Percentiles rank a stretch among this genome's conserved stretches.
phyloP scores from a whole-genome alignment of 192 early-diverging fungal genomes.

The Dimargaris verticillata region DNA sequence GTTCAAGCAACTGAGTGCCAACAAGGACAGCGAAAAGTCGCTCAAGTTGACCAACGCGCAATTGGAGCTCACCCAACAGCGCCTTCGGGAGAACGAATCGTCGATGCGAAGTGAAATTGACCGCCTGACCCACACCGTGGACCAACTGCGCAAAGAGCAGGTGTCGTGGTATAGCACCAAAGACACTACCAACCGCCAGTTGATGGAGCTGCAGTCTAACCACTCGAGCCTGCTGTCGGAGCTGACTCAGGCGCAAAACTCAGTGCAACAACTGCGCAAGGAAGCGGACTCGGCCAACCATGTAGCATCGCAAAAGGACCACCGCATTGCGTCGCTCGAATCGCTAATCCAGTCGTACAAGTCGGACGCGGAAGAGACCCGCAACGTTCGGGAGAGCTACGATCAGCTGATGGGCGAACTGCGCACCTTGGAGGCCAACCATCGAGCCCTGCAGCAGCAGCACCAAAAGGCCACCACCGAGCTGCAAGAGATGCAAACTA shows the following conservation, averaged over 20 bases:
- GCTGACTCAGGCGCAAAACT: neutral
- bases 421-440: neutral
- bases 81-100: constrained; percentile 6
- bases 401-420: constrained; percentile 7
- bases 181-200: constrained; percentile 3
- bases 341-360: constrained; percentile 8
- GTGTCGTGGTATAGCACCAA: constrained; percentile 9
- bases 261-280: neutral
- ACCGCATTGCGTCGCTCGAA: constrained; percentile 3
- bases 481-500: neutral
- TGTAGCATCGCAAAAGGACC: constrained; percentile 8
- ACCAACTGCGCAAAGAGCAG: constrained; percentile 6
- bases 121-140: constrained; percentile 4
- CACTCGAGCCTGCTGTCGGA: constrained; percentile 3
- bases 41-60: constrained; percentile 10
- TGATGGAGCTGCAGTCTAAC: constrained; percentile 5
- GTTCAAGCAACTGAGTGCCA: constrained; percentile 23
- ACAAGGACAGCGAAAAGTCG: constrained; percentile 20
- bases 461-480: constrained; percentile 1
- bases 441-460: neutral
- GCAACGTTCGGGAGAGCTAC: constrained; percentile 2
- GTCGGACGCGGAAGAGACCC: neutral
- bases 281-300: neutral
- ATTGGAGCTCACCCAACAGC: constrained; percentile 9
- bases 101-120: constrained; percentile 6